These are phyloP conservation scores for Dryadomyces sulphureus DNA, from an alignment of 2,329 filamentous ascomycete species.

Conservation along the genomic window DNA sequence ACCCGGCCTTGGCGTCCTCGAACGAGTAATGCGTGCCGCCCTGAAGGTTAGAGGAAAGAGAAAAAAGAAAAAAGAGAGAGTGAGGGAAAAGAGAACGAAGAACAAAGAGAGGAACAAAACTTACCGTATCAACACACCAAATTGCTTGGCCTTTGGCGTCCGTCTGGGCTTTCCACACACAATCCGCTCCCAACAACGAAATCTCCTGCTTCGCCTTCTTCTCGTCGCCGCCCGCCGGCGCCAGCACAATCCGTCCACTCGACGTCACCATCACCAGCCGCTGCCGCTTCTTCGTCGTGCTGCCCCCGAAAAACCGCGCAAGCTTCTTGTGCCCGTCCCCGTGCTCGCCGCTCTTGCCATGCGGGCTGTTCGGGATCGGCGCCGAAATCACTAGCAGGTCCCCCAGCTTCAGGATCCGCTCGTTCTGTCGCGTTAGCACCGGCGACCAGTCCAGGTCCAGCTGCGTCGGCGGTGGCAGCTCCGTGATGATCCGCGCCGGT, in stretches of 20 bases:
- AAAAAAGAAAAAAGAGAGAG: conserved; percentile 1
- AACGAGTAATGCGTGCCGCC: conserved; percentile 83
- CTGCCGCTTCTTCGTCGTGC: conserved; percentile 82
- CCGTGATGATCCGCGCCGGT: conserved; percentile 75
- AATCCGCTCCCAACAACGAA: conserved; percentile 62
- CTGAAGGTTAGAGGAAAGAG: conserved; percentile 37
- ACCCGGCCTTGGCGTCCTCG: conserved; percentile 70
- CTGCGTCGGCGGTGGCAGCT: conserved; percentile 90
- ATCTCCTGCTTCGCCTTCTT: conserved; percentile 92
- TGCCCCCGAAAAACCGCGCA: conserved; percentile 83
- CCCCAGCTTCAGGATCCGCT: conserved; percentile 85
- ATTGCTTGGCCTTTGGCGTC: conserved; percentile 79
- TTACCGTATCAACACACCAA: conserved; percentile 88
- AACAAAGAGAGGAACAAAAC: conserved; percentile 18
- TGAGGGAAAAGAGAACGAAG: neutral
- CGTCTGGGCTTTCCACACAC: conserved; percentile 62
- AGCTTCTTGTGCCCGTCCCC: conserved; percentile 72
- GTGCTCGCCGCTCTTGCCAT: conserved; percentile 50
- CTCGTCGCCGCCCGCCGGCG: conserved; percentile 82
- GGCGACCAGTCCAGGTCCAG: conserved; percentile 98
- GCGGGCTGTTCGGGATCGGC: conserved; percentile 60
- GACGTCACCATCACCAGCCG: conserved; percentile 91
- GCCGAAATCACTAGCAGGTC: conserved; percentile 76
- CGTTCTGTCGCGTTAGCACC: conserved; percentile 77
- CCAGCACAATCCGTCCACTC: conserved; percentile 76